Evolutionary conservation across 1,284 basidiomycete genomes (phyloP).

Genomic region (Cryptococcus deneoformans): DNA sequence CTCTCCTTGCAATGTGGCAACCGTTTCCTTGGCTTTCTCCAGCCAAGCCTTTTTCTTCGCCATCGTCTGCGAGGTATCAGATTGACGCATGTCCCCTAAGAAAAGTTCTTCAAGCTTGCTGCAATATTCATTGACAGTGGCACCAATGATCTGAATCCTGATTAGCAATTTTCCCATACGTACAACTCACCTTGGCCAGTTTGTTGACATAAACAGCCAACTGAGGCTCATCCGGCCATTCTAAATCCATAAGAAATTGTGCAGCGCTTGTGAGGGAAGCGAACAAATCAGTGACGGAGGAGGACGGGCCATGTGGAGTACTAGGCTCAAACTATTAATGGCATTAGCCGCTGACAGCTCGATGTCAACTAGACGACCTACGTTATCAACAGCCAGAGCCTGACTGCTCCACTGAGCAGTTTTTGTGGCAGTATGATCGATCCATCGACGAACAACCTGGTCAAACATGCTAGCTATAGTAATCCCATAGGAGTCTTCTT

Average conservation of each 20-base stretch:
- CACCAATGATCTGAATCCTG: conserved; percentile 71
- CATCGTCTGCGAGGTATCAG: conserved; percentile 52
- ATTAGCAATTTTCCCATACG: not conserved
- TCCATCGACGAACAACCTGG: conserved; percentile 70
- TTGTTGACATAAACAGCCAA: conserved; percentile 86
- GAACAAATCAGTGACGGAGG: conserved; percentile 94
- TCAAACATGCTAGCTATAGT: too few relatives aligned
- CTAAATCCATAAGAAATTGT: conserved; percentile 78
- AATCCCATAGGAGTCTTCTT: too few relatives aligned
- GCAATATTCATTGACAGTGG: conserved; percentile 91
- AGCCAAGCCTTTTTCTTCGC: conserved; percentile 82
- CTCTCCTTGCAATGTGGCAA: conserved; percentile 69
- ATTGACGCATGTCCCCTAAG: conserved; percentile 73
- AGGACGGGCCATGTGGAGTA: conserved; percentile 79
- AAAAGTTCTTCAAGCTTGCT: conserved; percentile 83
- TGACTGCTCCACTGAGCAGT: conserved; percentile 93
- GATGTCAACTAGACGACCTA: conserved; percentile 43
- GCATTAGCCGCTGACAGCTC: not conserved
- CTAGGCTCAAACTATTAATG: conserved; percentile 73
- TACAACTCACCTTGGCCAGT: conserved; percentile 65
- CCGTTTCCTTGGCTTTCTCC: conserved; percentile 78
- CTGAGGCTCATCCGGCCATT: conserved; percentile 89
- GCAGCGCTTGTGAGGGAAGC: conserved; percentile 90
- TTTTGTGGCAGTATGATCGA: conserved; percentile 83
- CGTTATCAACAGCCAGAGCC: conserved; percentile 85